Evolutionary conservation across 192 early-diverging fungal genomes (phyloP), one percentile per base, ranked within the genome.

Genomic region (Thoreauomyces humboldtii): DNA sequence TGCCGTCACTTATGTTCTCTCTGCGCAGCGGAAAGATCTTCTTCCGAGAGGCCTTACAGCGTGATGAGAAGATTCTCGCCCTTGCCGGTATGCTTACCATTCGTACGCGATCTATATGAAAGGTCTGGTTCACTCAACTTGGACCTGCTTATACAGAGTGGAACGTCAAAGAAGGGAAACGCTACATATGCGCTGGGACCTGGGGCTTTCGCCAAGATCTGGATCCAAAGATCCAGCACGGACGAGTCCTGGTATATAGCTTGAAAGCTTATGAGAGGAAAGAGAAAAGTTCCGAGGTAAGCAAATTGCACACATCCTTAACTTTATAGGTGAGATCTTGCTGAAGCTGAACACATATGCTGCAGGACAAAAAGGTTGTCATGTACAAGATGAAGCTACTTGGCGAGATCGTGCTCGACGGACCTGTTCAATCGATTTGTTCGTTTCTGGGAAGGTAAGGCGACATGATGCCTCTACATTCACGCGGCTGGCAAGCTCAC

Each of bases 141-240:
- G n/a, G n/a, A 14, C 44, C n/a, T 7, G 9, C 38, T 41, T 41
- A 9, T n/a, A 31, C 37, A 77, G 73, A 51, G n/a, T 80, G 78
- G 78, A 69, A 80, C 50, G 71, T 80, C 32, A 80, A 80, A 48
- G 59, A 67, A 32, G 59, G 55, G 22, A 77, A 74, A 64, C 51
- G 78, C 21, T 80, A 80, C 46, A 70, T 80, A 25, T 75, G 75
- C 47, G 55, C 78, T 27, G 78, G 78, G 7, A 79, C 77, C 17
- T 63, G 53, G 35, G 73, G 70, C 2, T 73, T 70, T 48, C 25
- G 31, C 2, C 14, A n/a, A n/a, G n/a, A n/a, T 15, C 33, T 35
- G 1, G 47, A 25, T 2, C 24, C 34, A 21, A 7, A 28, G 31
- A n/a, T n/a, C n/a, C n/a, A n/a, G n/a, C n/a, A n/a, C n/a, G 75